phyloP scores from a whole-genome alignment of 2,329 filamentous ascomycete genomes.

The Pseudocercospora fijiensis region DNA sequence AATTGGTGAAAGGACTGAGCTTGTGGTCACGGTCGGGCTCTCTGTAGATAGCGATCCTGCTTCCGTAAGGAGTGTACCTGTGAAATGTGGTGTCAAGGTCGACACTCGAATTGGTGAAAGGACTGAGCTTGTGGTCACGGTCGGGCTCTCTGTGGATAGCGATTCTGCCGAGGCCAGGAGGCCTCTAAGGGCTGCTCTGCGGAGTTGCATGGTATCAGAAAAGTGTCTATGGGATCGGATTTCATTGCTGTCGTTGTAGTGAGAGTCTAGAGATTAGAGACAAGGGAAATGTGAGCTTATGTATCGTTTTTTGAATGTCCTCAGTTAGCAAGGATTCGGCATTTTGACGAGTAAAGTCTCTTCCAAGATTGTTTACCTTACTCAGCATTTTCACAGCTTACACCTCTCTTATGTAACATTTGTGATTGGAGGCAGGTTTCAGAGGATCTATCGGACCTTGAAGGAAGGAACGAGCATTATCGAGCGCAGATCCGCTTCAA shows the following conservation, averaged over 20 bases:
- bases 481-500: too few relatives aligned
- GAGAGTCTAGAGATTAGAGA: not conserved
- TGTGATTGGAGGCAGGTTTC: not conserved
- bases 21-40: too few relatives aligned
- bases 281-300: not conserved
- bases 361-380: not conserved
- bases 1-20: too few relatives aligned
- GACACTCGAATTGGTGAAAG: too few relatives aligned
- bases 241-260: not conserved
- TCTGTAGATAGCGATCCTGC: too few relatives aligned
- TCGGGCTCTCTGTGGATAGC: not conserved
- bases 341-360: not conserved
- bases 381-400: not conserved
- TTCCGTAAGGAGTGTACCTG: too few relatives aligned
- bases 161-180: not conserved
- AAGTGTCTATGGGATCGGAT: not conserved
- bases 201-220: not conserved
- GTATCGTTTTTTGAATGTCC: too few relatives aligned
- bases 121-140: too few relatives aligned
- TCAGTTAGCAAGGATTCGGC: not conserved
- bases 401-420: not conserved
- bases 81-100: too few relatives aligned
- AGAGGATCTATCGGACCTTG: too few relatives aligned
- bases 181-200: not conserved
- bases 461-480: too few relatives aligned